Percentiles rank a stretch among this genome's conserved stretches.
phyloP scores from a whole-genome alignment of 768 basidiomycete genomes.

The Hericium rajendrae region DNA sequence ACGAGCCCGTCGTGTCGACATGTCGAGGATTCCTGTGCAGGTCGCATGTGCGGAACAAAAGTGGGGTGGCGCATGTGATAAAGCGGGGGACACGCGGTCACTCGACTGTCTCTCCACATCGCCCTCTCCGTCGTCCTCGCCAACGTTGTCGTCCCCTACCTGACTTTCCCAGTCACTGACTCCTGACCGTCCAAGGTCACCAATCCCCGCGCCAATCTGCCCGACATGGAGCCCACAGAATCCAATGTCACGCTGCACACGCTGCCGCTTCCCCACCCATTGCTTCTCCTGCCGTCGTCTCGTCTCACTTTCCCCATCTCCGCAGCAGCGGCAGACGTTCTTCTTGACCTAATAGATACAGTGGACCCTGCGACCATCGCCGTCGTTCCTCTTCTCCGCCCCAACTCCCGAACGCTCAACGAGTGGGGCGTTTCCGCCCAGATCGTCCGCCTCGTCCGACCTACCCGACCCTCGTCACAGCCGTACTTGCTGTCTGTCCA shows the following conservation, averaged over 20 bases:
- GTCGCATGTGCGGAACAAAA: no score
- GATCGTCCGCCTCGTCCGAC: constrained; percentile 58
- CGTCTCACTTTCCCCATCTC: constrained; percentile 60
- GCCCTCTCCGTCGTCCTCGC: background rate
- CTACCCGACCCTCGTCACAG: constrained; percentile 45
- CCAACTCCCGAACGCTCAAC: constrained; percentile 21
- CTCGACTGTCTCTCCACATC: no score
- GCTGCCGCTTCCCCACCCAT: constrained; percentile 60
- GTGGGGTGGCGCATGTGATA: no score
- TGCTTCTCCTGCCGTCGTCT: constrained; percentile 67
- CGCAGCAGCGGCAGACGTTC: constrained; percentile 47
- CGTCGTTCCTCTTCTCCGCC: constrained; percentile 43
- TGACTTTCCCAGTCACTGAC: no score
- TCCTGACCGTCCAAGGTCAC: background rate
- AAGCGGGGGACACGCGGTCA: no score
- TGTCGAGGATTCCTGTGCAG: no score
- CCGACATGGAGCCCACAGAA: background rate
- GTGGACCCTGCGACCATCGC: constrained; percentile 67
- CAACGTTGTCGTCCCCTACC: background rate
- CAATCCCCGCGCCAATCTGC: background rate
- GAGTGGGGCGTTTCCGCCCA: constrained; percentile 66
- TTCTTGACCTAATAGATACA: constrained; percentile 60
- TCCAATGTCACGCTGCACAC: constrained; percentile 39
- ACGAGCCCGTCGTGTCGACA: no score
- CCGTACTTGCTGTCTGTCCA: constrained; percentile 65